Conservation (phyloP, 495 filamentous ascomycete genomes). For the Penicillium coffeae region DNA sequence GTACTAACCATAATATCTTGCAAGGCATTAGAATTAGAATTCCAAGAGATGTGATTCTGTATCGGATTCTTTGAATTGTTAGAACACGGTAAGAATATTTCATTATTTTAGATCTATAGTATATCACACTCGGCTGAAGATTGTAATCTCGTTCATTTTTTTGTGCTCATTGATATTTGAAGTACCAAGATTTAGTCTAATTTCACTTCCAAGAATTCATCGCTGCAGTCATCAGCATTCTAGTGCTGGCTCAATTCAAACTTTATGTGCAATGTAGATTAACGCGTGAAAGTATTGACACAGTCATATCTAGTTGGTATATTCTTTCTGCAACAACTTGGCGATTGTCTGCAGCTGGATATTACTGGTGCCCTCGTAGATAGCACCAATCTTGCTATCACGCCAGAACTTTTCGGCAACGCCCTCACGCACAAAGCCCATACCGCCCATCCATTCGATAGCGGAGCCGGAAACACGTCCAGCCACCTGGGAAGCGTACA, state of each 20-base stretch:
- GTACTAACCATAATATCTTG: background rate
- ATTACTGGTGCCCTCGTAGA: constrained; percentile 93
- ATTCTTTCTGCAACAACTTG: constrained; percentile 87
- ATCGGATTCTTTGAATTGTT: too few species aligned
- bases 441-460: constrained; percentile 98
- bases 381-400: constrained; percentile 97
- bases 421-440: constrained; percentile 94
- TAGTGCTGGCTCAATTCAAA: background rate
- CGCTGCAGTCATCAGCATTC: background rate
- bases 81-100: too few species aligned
- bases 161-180: too few species aligned
- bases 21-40: too few species aligned
- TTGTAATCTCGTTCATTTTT: too few species aligned
- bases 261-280: background rate
- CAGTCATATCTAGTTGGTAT: constrained; percentile 46
- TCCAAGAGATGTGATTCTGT: too few species aligned
- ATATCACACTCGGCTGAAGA: too few species aligned
- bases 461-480: constrained; percentile 80
- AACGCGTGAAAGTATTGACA: background rate
- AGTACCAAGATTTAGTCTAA: too few species aligned
- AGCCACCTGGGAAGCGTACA: constrained; percentile 91
- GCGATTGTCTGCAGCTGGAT: constrained; percentile 91
- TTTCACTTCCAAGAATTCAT: background rate
- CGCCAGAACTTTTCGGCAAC: constrained; percentile 97
- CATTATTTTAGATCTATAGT: too few species aligned